phyloP scores from a whole-genome alignment of 371 early-diverging fungal genomes.

The Mucor indicus region DNA sequence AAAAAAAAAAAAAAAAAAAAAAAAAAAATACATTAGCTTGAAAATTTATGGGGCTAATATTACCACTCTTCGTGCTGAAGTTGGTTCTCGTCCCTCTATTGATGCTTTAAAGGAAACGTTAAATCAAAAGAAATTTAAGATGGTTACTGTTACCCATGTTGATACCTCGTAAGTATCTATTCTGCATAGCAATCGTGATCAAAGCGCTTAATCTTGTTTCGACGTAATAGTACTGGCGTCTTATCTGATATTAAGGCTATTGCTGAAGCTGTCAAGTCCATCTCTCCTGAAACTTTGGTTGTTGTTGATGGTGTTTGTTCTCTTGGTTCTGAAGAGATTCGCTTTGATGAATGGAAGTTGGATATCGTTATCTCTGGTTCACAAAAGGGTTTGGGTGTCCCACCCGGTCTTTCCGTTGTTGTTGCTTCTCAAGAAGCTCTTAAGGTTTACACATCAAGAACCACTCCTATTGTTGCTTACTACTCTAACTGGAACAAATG shows the following conservation, averaged over 20 bases:
- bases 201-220: background rate
- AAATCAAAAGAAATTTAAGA: slow-evolving; percentile 67
- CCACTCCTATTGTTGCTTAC: slow-evolving; percentile 70
- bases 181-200: no score
- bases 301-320: slow-evolving; percentile 96
- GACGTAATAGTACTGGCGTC: slow-evolving; percentile 70
- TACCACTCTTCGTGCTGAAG: slow-evolving; percentile 65
- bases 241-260: slow-evolving; percentile 79
- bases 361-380: slow-evolving; percentile 90
- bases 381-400: slow-evolving; percentile 94
- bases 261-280: slow-evolving; percentile 67
- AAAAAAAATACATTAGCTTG: no score
- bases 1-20: no score
- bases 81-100: slow-evolving; percentile 69
- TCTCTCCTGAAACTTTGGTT: slow-evolving; percentile 87
- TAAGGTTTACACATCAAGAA: slow-evolving; percentile 65
- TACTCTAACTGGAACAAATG: slow-evolving; percentile 83
- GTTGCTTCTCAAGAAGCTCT: slow-evolving; percentile 77
- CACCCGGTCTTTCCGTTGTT: slow-evolving; percentile 84
- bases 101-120: slow-evolving; percentile 53
- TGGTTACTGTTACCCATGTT: slow-evolving; percentile 92
- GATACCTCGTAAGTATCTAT: slow-evolving; percentile 80
- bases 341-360: slow-evolving; percentile 90
- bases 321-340: slow-evolving; percentile 90
- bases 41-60: slow-evolving; percentile 86